Conservation (phyloP, 2,329 filamentous ascomycete genomes). For the Lachnellula occidentalis region DNA sequence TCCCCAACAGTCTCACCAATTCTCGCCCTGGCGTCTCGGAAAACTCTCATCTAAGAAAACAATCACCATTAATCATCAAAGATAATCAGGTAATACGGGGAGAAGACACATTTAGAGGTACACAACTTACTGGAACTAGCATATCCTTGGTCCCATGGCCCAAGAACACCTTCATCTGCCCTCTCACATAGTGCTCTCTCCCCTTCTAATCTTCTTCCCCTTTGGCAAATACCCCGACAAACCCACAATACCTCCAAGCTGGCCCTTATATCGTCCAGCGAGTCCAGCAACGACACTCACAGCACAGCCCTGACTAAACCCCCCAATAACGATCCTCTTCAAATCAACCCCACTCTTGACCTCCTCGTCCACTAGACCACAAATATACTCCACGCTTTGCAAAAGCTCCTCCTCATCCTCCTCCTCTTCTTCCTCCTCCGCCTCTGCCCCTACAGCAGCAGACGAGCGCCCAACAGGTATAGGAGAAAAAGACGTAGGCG, state of each 20-base stretch:
- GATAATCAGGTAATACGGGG: too few relatives aligned
- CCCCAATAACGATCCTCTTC: constrained; percentile 77
- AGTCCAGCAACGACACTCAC: constrained; percentile 74
- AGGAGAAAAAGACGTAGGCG: constrained; percentile 35
- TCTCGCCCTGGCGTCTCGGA: constrained; percentile 34
- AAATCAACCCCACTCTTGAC: constrained; percentile 71
- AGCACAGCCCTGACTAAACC: constrained; percentile 79
- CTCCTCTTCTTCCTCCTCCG: constrained; percentile 42
- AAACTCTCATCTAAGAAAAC: constrained; percentile 32
- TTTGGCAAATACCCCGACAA: constrained; percentile 56
- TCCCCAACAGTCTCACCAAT: constrained; percentile 32
- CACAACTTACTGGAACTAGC: constrained; percentile 35
- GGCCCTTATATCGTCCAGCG: constrained; percentile 42
- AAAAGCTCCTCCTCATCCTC: constrained; percentile 64
- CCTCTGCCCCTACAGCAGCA: constrained; percentile 32
- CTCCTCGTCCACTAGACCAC: constrained; percentile 70
- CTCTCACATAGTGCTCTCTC: constrained; percentile 33
- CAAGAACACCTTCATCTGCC: constrained; percentile 39
- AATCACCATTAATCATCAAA: not conserved
- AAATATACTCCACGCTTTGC: constrained; percentile 66
- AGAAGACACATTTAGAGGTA: too few relatives aligned
- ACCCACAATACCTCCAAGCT: constrained; percentile 78
- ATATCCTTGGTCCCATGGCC: constrained; percentile 42
- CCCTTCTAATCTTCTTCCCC: constrained; percentile 32
- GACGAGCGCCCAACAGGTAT: constrained; percentile 28